Percentiles rank a stretch among this genome's conserved stretches.
These are phyloP conservation scores for Chrysanthemum seticuspe DNA, from an alignment of 129 eudicot genomes.

Conservation along the genomic window DNA sequence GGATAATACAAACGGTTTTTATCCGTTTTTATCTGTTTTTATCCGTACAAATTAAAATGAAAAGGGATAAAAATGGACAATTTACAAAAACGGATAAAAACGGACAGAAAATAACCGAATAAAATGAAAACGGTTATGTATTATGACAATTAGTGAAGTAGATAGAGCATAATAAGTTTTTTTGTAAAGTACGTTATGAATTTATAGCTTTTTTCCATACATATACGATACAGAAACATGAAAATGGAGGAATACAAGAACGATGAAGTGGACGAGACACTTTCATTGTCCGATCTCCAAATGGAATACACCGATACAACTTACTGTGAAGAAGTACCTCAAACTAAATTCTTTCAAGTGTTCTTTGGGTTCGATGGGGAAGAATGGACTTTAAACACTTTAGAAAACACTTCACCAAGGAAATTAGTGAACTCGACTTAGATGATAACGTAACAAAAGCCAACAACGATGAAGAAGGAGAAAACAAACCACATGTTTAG, in stretches of 20 bases:
- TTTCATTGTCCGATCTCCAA: constrained; percentile 34
- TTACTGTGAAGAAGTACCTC: neutral
- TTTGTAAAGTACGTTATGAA: no score
- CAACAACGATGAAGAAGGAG: neutral
- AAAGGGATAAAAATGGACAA: no score
- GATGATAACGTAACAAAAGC: neutral
- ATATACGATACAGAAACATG: neutral
- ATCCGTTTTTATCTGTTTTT: no score
- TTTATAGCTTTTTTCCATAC: neutral
- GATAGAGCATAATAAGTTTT: no score
- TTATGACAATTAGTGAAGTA: no score
- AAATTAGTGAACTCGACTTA: neutral
- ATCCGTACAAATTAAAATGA: no score
- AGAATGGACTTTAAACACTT: neutral
- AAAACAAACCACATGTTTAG: constrained; percentile 30
- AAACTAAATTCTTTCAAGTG: constrained; percentile 21
- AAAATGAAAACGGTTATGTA: no score
- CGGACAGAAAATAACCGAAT: no score
- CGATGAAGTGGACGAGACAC: constrained; percentile 23
- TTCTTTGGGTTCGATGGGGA: constrained; percentile 30
- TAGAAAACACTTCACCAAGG: constrained; percentile 7
- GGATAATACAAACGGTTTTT: no score
- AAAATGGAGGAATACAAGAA: constrained; percentile 21
- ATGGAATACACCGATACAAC: constrained; percentile 10
- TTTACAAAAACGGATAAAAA: no score